Conservation (phyloP, 2,329 filamentous ascomycete genomes). For the Ascochyta koolunga region DNA sequence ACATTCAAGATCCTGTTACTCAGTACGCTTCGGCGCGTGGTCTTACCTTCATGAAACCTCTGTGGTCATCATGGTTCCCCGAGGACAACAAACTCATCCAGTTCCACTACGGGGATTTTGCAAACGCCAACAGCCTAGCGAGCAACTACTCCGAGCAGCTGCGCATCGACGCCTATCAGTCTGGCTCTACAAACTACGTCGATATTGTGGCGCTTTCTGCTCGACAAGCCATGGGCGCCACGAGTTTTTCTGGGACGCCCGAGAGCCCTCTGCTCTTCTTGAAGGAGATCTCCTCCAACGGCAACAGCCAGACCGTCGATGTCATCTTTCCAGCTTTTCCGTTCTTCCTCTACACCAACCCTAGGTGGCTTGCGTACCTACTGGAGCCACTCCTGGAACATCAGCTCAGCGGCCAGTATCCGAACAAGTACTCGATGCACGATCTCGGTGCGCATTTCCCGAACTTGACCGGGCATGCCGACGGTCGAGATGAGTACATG, state of each 20-base stretch:
- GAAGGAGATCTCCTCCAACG: conserved; percentile 86
- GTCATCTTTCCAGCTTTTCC: conserved; percentile 87
- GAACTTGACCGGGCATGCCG: conserved; percentile 75
- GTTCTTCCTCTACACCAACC: conserved; percentile 86
- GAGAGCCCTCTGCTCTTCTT: conserved; percentile 77
- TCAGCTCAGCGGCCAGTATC: conserved; percentile 81
- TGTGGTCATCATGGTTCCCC: conserved; percentile 79
- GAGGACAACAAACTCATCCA: conserved; percentile 67
- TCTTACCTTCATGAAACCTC: conserved; percentile 75
- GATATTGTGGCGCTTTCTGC: conserved; percentile 80
- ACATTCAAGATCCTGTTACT: conserved; percentile 78
- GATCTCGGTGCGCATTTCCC: conserved; percentile 76
- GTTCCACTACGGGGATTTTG: conserved; percentile 79
- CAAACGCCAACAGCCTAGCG: conserved; percentile 67
- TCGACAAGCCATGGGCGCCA: conserved; percentile 80
- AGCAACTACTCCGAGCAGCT: conserved; percentile 76
- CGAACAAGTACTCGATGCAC: conserved; percentile 81
- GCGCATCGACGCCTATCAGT: conserved; percentile 72
- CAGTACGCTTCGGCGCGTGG: conserved; percentile 80
- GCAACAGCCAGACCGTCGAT: conserved; percentile 84
- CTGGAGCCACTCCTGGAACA: conserved; percentile 82
- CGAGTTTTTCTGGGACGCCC: conserved; percentile 73
- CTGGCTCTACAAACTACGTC: conserved; percentile 75
- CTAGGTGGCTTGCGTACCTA: conserved; percentile 78
- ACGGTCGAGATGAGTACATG: conserved; percentile 75